A percentile compares a stretch with the other conserved stretches of the same genome.
phyloP scores from a whole-genome alignment of 495 filamentous ascomycete genomes.

The Neurospora hispaniola region DNA sequence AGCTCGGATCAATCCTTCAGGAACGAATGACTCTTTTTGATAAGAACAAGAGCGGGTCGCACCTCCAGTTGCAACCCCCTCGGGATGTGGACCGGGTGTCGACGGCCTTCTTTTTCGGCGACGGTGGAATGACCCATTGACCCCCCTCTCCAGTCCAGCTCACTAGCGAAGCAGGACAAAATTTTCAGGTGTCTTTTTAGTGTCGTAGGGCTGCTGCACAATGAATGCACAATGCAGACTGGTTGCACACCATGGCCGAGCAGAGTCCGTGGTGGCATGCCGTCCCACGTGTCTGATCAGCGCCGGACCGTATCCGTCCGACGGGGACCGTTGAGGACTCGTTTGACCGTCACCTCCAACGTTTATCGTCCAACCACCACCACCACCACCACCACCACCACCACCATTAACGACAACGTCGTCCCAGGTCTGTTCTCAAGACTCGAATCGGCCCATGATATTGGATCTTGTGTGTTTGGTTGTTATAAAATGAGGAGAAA shows the following conservation, averaged over 20 bases:
- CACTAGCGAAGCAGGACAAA: background rate
- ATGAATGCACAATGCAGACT: background rate
- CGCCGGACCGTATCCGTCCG: background rate
- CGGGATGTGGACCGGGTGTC: background rate
- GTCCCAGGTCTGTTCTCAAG: background rate
- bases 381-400: too few species aligned
- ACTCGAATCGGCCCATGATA: background rate
- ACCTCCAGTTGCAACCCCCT: background rate
- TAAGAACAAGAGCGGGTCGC: background rate
- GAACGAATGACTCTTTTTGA: background rate
- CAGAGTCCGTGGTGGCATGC: background rate
- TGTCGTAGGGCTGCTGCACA: background rate
- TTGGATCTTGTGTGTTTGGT: background rate
- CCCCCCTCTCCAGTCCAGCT: background rate
- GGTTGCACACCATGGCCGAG: background rate
- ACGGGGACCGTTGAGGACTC: background rate
- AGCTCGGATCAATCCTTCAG: background rate
- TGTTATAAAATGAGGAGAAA: background rate
- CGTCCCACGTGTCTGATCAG: background rate
- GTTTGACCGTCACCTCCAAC: too few species aligned
- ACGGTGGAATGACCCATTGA: background rate
- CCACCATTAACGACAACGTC: background rate
- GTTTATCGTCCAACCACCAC: too few species aligned
- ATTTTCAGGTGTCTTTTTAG: background rate
- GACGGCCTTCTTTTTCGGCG: conserved; percentile 9